Evolutionary conservation across 257 asterid genomes (phyloP).

Genomic region (Plantago elongata): DNA sequence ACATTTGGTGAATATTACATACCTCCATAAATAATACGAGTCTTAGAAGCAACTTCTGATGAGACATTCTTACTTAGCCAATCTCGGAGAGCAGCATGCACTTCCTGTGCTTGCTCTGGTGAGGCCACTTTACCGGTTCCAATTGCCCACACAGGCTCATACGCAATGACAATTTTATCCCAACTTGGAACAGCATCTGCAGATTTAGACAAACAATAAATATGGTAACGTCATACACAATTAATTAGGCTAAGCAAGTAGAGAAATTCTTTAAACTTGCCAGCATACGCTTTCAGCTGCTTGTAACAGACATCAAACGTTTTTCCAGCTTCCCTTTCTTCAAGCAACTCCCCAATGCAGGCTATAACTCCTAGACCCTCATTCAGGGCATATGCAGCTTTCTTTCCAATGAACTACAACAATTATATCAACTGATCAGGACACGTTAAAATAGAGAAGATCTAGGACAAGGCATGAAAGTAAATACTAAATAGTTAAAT

Average conservation of each 20-base stretch:
- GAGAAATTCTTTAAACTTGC: constrained; percentile 26
- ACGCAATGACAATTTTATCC: constrained; percentile 87
- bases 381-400: constrained; percentile 93
- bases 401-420: constrained; percentile 87
- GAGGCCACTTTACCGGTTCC: constrained; percentile 99
- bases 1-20: constrained; percentile 5
- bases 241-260: background rate
- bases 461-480: constrained; percentile 8
- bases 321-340: constrained; percentile 93
- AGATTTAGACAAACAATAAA: constrained; percentile 13
- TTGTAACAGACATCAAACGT: constrained; percentile 88
- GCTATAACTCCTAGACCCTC: constrained; percentile 90
- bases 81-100: constrained; percentile 87
- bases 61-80: constrained; percentile 91
- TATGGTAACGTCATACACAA: background rate
- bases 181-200: constrained; percentile 90
- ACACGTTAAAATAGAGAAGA: constrained; percentile 17
- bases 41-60: constrained; percentile 82
- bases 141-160: constrained; percentile 99
- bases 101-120: constrained; percentile 99
- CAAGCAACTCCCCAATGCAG: constrained; percentile 92
- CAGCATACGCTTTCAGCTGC: constrained; percentile 91
- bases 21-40: constrained; percentile 97
- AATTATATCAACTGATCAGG: constrained; percentile 21
- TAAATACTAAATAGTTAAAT: constrained; percentile 1